Percentiles rank a stretch among this genome's conserved stretches.
These are phyloP conservation scores for Mycena vulgaris DNA, from an alignment of 768 basidiomycete species.

Conservation along the genomic window DNA sequence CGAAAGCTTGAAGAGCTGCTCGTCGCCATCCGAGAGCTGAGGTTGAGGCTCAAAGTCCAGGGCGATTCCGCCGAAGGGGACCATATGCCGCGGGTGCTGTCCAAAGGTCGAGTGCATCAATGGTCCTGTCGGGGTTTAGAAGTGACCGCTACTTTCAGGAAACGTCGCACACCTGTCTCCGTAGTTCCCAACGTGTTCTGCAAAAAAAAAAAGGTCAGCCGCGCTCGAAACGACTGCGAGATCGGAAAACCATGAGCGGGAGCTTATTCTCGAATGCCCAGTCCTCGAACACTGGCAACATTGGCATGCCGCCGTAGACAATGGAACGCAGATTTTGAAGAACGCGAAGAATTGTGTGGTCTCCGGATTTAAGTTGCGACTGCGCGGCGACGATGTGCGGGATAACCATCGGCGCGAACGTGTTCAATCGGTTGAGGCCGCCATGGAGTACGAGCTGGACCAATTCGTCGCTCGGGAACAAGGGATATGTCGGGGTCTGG, in stretches of 20 bases:
- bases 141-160: neutral
- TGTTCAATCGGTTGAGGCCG: neutral
- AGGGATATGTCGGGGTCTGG: neutral
- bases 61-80: neutral
- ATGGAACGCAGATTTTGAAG: slow-evolving; percentile 5
- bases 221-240: neutral
- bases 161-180: neutral
- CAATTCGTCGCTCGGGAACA: neutral
- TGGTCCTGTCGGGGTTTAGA: neutral
- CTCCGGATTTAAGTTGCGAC: neutral
- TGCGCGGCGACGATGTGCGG: neutral
- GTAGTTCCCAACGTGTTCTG: slow-evolving; percentile 3
- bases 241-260: neutral
- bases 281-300: neutral
- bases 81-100: slow-evolving; percentile 1
- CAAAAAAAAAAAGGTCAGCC: neutral
- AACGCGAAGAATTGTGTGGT: neutral
- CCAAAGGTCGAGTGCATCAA: neutral
- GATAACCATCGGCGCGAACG: neutral
- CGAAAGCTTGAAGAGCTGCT: neutral
- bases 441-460: neutral
- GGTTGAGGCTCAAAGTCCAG: neutral
- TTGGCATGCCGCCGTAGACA: slow-evolving; percentile 2
- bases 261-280: slow-evolving; percentile 3
- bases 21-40: neutral